Evolutionary conservation across 116 monocot species (phyloP).

Genomic region (Zostera marina): DNA sequence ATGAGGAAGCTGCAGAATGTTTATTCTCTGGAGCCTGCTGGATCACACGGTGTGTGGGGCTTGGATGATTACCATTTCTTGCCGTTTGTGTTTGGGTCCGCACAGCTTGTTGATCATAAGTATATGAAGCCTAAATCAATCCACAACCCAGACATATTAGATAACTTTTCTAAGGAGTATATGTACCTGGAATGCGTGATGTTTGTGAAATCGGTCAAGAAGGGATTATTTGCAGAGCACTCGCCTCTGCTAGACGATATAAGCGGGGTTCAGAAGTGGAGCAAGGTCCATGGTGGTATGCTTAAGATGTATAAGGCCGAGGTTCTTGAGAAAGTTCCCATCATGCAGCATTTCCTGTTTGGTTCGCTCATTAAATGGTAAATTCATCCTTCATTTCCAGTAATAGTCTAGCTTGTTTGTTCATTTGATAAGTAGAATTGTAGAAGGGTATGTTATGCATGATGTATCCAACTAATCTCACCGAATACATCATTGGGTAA

Average conservation of each 20-base stretch:
- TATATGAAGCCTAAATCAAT: conserved; percentile 98
- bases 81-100: conserved; percentile 76
- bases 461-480: too few species aligned
- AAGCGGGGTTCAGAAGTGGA: conserved; percentile 69
- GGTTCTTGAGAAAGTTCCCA: conserved; percentile 98
- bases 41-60: conserved; percentile 94
- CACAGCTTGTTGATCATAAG: conserved; percentile 90
- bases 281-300: conserved; percentile 76
- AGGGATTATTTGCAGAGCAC: conserved; percentile 83
- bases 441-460: too few species aligned
- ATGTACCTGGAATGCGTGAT: conserved; percentile 65
- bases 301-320: conserved; percentile 98
- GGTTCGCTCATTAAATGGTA: conserved; percentile 89
- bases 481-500: too few species aligned
- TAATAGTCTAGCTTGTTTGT: not conserved
- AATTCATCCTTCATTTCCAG: not conserved
- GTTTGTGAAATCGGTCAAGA: conserved; percentile 89
- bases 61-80: conserved; percentile 93
- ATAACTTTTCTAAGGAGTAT: conserved; percentile 72
- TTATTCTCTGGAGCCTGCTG: conserved; percentile 79
- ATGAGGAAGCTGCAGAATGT: conserved; percentile 70
- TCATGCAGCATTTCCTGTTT: conserved; percentile 98
- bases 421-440: too few species aligned
- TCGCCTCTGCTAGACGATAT: conserved; percentile 95
- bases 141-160: conserved; percentile 80